These are phyloP conservation scores for Xanthoparmelia taractica DNA, from an alignment of 495 filamentous ascomycete genomes.

Conservation along the genomic window DNA sequence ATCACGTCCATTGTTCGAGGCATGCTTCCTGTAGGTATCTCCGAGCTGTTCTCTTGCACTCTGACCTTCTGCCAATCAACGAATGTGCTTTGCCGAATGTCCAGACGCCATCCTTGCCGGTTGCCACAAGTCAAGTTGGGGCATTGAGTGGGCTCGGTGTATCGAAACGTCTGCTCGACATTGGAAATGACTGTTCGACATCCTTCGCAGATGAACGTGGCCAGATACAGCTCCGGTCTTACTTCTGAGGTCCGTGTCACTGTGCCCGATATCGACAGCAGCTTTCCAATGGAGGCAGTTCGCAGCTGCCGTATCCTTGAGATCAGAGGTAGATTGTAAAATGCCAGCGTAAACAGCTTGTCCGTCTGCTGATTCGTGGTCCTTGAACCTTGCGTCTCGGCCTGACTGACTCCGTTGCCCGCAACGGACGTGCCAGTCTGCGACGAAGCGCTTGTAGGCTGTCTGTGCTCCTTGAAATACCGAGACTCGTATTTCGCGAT, in stretches of 20 bases:
- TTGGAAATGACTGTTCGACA: conserved; percentile 76
- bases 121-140: conserved; percentile 90
- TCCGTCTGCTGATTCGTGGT: conserved; percentile 93
- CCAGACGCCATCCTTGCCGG: conserved; percentile 80
- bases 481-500: conserved; percentile 90
- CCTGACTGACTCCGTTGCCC: conserved; percentile 58
- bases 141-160: conserved; percentile 93
- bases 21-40: conserved; percentile 98
- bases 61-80: conserved; percentile 99
- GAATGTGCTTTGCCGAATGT: conserved; percentile 95
- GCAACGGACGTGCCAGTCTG: conserved; percentile 60
- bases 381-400: conserved; percentile 55
- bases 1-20: conserved; percentile 97
- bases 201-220: conserved; percentile 84
- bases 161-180: conserved; percentile 95
- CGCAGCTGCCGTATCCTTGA: conserved; percentile 83
- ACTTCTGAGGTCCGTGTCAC: conserved; percentile 96
- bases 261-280: conserved; percentile 91
- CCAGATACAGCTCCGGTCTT: conserved; percentile 82
- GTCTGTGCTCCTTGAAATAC: conserved; percentile 85
- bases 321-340: conserved; percentile 94
- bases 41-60: conserved; percentile 93
- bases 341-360: conserved; percentile 88
- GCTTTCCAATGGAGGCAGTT: conserved; percentile 81
- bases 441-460: conserved; percentile 54